Evolutionary conservation across 73 alveolate species (phyloP), one percentile per base, ranked within the genome.

Genomic region (Paraurostyla sp.): DNA sequence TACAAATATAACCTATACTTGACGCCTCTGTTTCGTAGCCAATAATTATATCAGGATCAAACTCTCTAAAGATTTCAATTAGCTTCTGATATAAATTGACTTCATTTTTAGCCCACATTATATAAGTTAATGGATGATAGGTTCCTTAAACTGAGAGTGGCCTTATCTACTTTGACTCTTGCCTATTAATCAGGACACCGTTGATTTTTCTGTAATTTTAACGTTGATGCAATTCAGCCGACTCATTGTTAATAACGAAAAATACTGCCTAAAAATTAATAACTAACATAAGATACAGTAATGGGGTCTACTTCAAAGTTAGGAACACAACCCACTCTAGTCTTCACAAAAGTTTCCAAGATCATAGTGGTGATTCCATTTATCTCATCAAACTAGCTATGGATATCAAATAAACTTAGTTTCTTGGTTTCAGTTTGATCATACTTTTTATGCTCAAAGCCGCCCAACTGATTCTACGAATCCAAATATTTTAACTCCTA

Each of bases 11-110:
- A 0, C 98, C 98, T 29, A 96, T 91, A 38, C 97, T 83, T 71
- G 75, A 33, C 20, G 89, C 83, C 82, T 93, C 95, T 46, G 97
- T 94, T 69, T 96, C 99, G 86, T 60, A 95, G 27, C 98, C 98
- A 22, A 93, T 84, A 32, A 96, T 65, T 18, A 96, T 91, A 76
- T 96, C 99, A 3, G 99, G 98, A 80, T 96, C 98, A 65, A 80
- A 91, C 54, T 71, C 42, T 60, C 89, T 81, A 45, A 96, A 42
- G 7, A 76, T 32, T 0, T 91, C 91, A 35, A 83, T 75, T 0
- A 91, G 50, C 36, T 32, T 41, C 42, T 57, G 73, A 18, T 71
- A 11, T 29, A 91, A 80, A 43, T 83, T 71, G 65, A 84, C 75
- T 54, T 91, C 95, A 32, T 50, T 83, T n/a, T 43, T 51, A 23